phyloP scores from a whole-genome alignment of 1,284 basidiomycete species.

The Cerrena zonata region DNA sequence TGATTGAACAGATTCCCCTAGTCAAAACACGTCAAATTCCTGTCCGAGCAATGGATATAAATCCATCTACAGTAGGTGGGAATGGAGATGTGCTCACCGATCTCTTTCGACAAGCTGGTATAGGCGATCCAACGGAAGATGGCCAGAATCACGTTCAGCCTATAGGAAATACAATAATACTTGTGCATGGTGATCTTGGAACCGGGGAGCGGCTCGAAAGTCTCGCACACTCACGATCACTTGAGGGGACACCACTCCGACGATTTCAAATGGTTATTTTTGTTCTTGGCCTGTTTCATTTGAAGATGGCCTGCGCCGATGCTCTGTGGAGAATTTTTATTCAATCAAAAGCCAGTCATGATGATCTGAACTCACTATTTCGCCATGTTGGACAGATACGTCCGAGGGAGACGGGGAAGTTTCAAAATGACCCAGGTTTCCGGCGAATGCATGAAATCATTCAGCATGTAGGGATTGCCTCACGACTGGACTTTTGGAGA shows the following conservation, averaged over 20 bases:
- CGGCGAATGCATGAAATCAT: slow-evolving; percentile 33
- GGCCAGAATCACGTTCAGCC: neutral
- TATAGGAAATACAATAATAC: neutral
- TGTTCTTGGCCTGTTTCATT: slow-evolving; percentile 26
- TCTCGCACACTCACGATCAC: neutral
- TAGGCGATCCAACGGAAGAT: neutral
- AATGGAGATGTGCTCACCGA: slow-evolving; percentile 1
- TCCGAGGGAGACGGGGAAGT: slow-evolving; percentile 26
- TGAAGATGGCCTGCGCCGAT: slow-evolving; percentile 31
- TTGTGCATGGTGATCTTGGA: slow-evolving; percentile 7
- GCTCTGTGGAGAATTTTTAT: slow-evolving; percentile 23
- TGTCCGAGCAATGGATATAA: slow-evolving; percentile 5
- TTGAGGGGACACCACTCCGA: neutral
- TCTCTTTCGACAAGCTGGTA: neutral
- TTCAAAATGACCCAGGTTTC: slow-evolving; percentile 29
- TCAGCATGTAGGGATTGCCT: slow-evolving; percentile 21
- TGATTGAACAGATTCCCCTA: neutral
- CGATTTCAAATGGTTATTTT: slow-evolving; percentile 21
- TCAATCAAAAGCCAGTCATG: neutral
- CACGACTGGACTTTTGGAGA: slow-evolving; percentile 21
- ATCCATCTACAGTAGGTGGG: neutral
- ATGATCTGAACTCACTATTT: slow-evolving; percentile 8
- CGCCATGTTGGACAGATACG: slow-evolving; percentile 18
- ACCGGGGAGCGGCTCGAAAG: neutral
- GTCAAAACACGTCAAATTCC: slow-evolving; percentile 1